phyloP scores from a whole-genome alignment of 768 basidiomycete species.

The Chalciporus piperatus region DNA sequence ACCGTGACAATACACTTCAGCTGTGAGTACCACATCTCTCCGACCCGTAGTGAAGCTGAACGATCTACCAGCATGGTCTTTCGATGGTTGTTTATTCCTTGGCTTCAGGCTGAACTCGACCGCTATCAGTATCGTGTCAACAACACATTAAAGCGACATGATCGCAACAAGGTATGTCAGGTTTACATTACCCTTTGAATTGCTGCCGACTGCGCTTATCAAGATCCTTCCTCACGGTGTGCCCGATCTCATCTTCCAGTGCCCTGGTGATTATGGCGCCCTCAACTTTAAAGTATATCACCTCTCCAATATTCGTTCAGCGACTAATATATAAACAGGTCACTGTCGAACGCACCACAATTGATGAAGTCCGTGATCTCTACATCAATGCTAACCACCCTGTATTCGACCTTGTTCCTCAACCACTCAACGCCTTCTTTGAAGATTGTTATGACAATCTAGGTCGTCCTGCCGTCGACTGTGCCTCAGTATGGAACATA shows the following conservation, averaged over 20 bases:
- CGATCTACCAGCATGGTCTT: not conserved
- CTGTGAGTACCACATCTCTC: conserved; percentile 16
- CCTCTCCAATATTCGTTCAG: not conserved
- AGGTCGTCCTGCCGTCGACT: too few species aligned
- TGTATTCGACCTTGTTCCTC: not conserved
- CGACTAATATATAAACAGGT: not conserved
- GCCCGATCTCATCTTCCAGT: conserved; percentile 33
- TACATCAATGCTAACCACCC: not conserved
- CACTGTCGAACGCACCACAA: not conserved
- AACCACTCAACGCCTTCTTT: not conserved
- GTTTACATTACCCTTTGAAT: too few species aligned
- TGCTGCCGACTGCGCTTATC: too few species aligned
- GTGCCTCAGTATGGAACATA: too few species aligned
- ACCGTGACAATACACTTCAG: conserved; percentile 23
- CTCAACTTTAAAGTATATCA: conserved; percentile 35
- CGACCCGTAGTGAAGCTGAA: too few species aligned
- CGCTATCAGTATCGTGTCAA: conserved; percentile 1
- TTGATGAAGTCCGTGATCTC: not conserved
- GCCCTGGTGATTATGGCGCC: conserved; percentile 27
- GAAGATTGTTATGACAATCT: not conserved
- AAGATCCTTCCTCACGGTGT: conserved; percentile 36
- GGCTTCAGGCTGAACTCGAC: conserved; percentile 3
- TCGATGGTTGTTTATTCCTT: conserved; percentile 24
- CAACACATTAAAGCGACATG: not conserved
- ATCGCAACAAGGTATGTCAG: not conserved